Base-by-base conservation (phyloP, 2,329 filamentous ascomycete genomes). In the Emericellopsis cladophorae region DNA sequence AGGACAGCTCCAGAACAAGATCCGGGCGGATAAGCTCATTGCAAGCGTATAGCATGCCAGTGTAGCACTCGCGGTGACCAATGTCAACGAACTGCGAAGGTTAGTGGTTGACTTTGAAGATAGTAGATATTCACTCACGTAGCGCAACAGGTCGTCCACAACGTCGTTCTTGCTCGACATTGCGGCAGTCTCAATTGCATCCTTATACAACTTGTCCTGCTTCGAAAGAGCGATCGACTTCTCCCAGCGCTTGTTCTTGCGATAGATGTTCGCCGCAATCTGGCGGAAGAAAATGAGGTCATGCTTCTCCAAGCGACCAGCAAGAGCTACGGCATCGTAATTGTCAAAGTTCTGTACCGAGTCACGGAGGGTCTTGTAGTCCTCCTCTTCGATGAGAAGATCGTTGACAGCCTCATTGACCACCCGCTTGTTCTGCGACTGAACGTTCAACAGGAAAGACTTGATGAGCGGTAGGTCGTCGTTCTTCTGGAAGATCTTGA, bases 211-310 rank as follows among this genome's bases (percentile, higher is more conserved):
- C 76, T 95, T 96, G 70, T 98, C 92, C 62, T 98, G 90, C 74
- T 98, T 98, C 14, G 90, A 96, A 37, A 98, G 71, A 29, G 87
- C 79, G 61, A 98, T 98, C 4, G 89, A 95, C 70, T 96, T 96
- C 69, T 96, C 90, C 93, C 93, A 98, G 48, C 92, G 79, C 82
- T 96, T 96, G 73, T 95, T 96, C 76, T 96, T 98, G 61, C 93
- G 88, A 71, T 96, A 98, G 63, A 98, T 98, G 66, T 75, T 95
- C 49, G 93, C 88, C 5, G 92, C 92, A 56, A 98, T 95, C 65
- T 98, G 92, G 56, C 92, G 83, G 83, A 98, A 98, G 74, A 98
- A 98, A 48, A 98, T 89, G 38, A 98, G 70, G 43, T 98, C 92
- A 57, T 98, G 93, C 69, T 92, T 92, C 76, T 98, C 93, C 10